Evolutionary conservation across 2,329 filamentous ascomycete genomes (phyloP).

Genomic region (Dendryphion nanum): DNA sequence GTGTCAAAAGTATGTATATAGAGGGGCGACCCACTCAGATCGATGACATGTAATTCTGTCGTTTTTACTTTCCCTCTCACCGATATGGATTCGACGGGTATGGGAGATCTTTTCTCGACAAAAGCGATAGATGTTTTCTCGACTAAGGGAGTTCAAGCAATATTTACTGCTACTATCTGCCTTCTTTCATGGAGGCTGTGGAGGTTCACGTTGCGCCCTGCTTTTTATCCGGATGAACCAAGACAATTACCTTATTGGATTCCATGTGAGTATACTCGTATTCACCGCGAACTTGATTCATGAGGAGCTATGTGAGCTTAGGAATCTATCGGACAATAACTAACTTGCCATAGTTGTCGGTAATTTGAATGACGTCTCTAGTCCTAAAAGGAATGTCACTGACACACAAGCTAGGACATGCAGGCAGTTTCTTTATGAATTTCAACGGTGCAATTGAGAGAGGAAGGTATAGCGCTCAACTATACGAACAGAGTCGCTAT

Average conservation of each 20-base stretch:
- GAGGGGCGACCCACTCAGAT: no score
- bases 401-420: constrained; percentile 4
- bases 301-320: no score
- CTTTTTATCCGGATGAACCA: constrained; percentile 15
- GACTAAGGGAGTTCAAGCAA: no score
- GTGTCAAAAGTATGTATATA: no score
- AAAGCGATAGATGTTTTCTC: no score
- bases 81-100: no score
- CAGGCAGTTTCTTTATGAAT: constrained; percentile 8
- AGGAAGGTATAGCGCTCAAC: constrained; percentile 5
- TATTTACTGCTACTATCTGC: no score
- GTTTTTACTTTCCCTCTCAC: no score
- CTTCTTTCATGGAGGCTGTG: constrained; percentile 17
- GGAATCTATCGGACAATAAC: background rate
- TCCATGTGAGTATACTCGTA: constrained; percentile 16
- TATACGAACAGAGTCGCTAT: background rate
- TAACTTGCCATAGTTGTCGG: background rate
- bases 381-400: no score
- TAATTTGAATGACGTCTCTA: background rate
- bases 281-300: no score
- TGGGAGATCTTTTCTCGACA: no score
- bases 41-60: no score
- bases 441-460: constrained; percentile 11
- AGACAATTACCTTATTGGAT: constrained; percentile 24
- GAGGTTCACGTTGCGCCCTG: constrained; percentile 17